A percentile compares a stretch with the other conserved stretches of the same genome.
Conservation (phyloP, 2,329 filamentous ascomycete genomes). For the Fusarium sp. region DNA sequence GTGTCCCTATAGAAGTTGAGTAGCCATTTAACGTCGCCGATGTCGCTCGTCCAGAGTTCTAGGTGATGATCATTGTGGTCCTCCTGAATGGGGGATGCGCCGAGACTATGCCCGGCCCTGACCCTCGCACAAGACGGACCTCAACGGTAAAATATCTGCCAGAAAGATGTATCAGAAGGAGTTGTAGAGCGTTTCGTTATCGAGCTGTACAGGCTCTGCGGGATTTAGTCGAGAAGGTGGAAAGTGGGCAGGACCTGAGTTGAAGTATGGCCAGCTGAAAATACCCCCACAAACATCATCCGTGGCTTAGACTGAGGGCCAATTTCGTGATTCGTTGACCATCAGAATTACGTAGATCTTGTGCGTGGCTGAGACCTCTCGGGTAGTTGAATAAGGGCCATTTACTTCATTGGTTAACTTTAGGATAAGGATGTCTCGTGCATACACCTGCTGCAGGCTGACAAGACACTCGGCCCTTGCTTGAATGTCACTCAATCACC, state of each 20-base stretch:
- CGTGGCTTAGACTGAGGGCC: neutral
- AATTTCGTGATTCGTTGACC: neutral
- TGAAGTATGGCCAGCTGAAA: neutral
- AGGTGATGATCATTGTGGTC: neutral
- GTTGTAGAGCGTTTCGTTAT: neutral
- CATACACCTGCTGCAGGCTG: neutral
- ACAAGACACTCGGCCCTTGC: accelerated
- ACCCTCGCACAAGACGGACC: neutral
- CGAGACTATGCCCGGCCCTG: neutral
- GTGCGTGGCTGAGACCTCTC: neutral
- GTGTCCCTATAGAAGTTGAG: neutral
- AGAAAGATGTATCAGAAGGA: neutral
- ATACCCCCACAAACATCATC: accelerated
- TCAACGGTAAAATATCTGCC: neutral
- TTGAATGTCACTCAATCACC: neutral
- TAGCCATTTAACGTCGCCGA: neutral
- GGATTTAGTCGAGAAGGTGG: accelerated
- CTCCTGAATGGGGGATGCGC: neutral
- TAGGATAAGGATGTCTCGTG: accelerated
- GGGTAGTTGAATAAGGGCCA: neutral
- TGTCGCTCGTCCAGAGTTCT: neutral
- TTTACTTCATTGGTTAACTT: neutral
- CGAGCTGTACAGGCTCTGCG: accelerated
- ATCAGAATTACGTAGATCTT: neutral
- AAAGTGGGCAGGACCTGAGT: accelerated